These are phyloP conservation scores for Seminavis robusta DNA, from an alignment of 108 stramenopile species.

Conservation along the genomic window DNA sequence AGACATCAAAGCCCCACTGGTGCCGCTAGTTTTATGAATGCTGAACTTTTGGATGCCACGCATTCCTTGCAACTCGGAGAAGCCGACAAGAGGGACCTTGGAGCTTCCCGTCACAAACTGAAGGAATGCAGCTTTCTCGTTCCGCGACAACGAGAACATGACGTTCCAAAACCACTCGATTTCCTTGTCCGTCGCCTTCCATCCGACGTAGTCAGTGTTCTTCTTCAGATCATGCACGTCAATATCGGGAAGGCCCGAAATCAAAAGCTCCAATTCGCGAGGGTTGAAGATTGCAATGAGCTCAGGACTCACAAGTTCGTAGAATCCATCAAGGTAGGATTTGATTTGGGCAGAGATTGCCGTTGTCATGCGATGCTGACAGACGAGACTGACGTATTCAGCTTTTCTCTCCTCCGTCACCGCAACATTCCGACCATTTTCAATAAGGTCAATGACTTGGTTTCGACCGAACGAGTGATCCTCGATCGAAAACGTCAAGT, in stretches of 20 bases:
- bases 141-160: conserved; percentile 75
- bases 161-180: conserved; percentile 98
- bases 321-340: conserved; percentile 92
- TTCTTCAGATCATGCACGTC: conserved; percentile 88
- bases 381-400: conserved; percentile 93
- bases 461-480: conserved; percentile 84
- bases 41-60: conserved; percentile 94
- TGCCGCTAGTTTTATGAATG: conserved; percentile 82
- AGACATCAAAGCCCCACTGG: conserved; percentile 78
- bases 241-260: conserved; percentile 96
- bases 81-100: conserved; percentile 97
- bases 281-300: conserved; percentile 94
- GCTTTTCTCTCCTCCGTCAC: conserved; percentile 94
- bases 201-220: conserved; percentile 92
- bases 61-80: conserved; percentile 93
- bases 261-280: conserved; percentile 94
- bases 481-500: conserved; percentile 88
- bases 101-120: conserved; percentile 94
- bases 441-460: conserved; percentile 85
- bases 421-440: conserved; percentile 84
- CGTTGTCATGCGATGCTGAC: conserved; percentile 94
- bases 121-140: conserved; percentile 91
- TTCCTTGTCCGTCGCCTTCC: conserved; percentile 81
- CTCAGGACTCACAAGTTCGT: conserved; percentile 94
- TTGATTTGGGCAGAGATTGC: conserved; percentile 94